A percentile compares a stretch with the other conserved stretches of the same genome.
These are phyloP conservation scores for Thelonectria rubi DNA, from an alignment of 2,329 filamentous ascomycete species.

Conservation along the genomic window DNA sequence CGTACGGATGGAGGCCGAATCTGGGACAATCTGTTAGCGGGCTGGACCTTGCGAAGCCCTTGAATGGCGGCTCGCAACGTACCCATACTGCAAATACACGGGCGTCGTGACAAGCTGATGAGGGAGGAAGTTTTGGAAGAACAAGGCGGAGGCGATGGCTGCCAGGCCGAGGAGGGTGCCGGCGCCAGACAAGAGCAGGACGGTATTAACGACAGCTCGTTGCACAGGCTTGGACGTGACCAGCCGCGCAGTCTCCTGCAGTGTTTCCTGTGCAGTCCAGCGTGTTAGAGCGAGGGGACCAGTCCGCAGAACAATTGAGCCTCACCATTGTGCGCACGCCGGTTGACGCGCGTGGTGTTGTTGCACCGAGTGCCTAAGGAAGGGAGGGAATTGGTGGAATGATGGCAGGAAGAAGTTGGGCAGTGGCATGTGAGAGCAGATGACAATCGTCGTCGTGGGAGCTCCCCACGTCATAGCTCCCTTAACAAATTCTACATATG, in stretches of 20 bases:
- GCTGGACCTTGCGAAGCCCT: conserved; percentile 22
- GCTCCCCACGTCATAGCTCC: conserved; percentile 38
- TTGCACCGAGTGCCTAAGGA: neutral
- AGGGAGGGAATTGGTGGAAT: conserved; percentile 12
- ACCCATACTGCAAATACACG: conserved; percentile 69
- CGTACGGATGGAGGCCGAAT: conserved; percentile 62
- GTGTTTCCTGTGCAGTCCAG: conserved; percentile 43
- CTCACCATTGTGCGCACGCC: conserved; percentile 34
- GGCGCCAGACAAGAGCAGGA: conserved; percentile 55
- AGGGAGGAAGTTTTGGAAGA: conserved; percentile 66
- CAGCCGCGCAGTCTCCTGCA: conserved; percentile 49
- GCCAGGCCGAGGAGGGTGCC: conserved; percentile 58
- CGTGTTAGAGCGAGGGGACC: neutral
- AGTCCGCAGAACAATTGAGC: neutral
- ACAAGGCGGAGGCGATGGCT: conserved; percentile 59
- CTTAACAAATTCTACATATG: too few species aligned
- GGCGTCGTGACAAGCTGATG: conserved; percentile 62
- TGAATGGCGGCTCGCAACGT: conserved; percentile 33
- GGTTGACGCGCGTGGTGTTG: conserved; percentile 20
- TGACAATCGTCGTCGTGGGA: conserved; percentile 6
- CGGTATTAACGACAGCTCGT: conserved; percentile 57
- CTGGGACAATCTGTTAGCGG: conserved; percentile 42
- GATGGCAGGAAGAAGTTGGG: conserved; percentile 21
- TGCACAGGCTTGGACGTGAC: conserved; percentile 62
- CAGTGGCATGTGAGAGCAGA: conserved; percentile 36